Base-by-base conservation (phyloP, 371 early-diverging fungal species). In the Nosema muscidifuracis region DNA sequence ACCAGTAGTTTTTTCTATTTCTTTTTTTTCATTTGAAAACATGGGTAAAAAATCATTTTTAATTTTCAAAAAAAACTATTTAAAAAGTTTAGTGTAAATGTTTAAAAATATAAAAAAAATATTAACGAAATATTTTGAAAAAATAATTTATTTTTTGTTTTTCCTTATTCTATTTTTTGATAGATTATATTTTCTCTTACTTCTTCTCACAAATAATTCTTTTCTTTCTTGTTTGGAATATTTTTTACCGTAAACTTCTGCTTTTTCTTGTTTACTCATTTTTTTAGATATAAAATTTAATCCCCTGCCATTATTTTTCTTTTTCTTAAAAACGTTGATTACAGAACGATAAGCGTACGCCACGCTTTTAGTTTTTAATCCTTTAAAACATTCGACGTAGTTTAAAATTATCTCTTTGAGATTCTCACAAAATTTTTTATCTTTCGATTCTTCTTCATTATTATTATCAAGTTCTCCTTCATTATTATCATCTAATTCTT, bases 191-290 rank as follows among this genome's bases (percentile, higher is more conserved):
- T 71, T 75, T 40, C 56, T 53, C 57, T 69, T 68, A 34, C 57
- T 24, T 38, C 53, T 40, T 18, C 55, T 22, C 65, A 20, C 33
- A 31, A 31, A 13, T 18, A 47, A n/a, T 38, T 53, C 55, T 43
- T 31, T 36, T 30, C 28, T 26, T 28, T 55, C 42, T 51, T 69
- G 69, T 26, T 71, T 31, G 4, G 26, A 24, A 30, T 64, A 55
- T 1, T 69, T 75, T 31, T 66, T 68, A 42, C 55, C 76, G 22
- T 63, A 66, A 18, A 50, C 55, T 40, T 50, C 69, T 30, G 65
- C 60, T 57, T 62, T 73, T 67, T 81, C 77, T 65, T 81, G 77
- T 69, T 78, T 79, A 13, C 69, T 70, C 18, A 33, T 40, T 40
- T 73, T 77, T 58, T 65, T 70, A 30, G 58, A 26, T 6, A 81